Percentiles rank a stretch among this genome's conserved stretches.
Conservation (phyloP, 2,329 filamentous ascomycete genomes). For the Ophiostoma sp. region DNA sequence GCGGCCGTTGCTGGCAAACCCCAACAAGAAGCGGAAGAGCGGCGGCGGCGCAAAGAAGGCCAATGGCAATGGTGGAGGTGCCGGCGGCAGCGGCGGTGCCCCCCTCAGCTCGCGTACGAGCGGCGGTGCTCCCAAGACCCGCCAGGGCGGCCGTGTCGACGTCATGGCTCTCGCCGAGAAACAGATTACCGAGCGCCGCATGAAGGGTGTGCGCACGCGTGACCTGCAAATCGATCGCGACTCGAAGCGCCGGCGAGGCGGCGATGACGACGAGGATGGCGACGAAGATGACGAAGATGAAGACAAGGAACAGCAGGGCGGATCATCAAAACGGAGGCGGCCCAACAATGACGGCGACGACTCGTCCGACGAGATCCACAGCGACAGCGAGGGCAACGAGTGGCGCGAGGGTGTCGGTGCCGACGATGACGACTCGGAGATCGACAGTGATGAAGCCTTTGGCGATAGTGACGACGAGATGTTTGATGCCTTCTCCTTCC, state of each 20-base stretch:
- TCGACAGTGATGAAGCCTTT: constrained; percentile 73
- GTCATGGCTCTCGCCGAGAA: constrained; percentile 55
- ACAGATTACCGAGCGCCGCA: constrained; percentile 41
- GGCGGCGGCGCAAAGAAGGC: constrained; percentile 31
- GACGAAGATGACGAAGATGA: constrained; percentile 56
- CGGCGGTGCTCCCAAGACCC: constrained; percentile 38
- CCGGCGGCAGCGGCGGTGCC: not conserved
- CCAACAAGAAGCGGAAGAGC: constrained; percentile 26
- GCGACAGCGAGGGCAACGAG: constrained; percentile 78
- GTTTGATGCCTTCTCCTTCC: constrained; percentile 66
- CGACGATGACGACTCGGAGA: constrained; percentile 58
- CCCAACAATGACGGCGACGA: constrained; percentile 45
- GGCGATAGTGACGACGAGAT: constrained; percentile 81
- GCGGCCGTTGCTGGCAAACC: constrained; percentile 42
- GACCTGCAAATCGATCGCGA: constrained; percentile 48
- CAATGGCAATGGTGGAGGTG: constrained; percentile 25
- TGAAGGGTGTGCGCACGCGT: constrained; percentile 39
- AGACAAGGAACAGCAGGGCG: constrained; percentile 60
- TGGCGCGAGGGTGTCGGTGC: constrained; percentile 68
- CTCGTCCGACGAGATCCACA: constrained; percentile 64
- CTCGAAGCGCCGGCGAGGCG: constrained; percentile 40
- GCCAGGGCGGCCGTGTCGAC: constrained; percentile 44
- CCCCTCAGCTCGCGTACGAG: not conserved
- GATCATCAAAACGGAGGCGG: constrained; percentile 37
- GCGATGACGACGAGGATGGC: constrained; percentile 43